These are phyloP conservation scores for Skeletonema menzelii DNA, from an alignment of 108 stramenopile genomes.

Conservation along the genomic window DNA sequence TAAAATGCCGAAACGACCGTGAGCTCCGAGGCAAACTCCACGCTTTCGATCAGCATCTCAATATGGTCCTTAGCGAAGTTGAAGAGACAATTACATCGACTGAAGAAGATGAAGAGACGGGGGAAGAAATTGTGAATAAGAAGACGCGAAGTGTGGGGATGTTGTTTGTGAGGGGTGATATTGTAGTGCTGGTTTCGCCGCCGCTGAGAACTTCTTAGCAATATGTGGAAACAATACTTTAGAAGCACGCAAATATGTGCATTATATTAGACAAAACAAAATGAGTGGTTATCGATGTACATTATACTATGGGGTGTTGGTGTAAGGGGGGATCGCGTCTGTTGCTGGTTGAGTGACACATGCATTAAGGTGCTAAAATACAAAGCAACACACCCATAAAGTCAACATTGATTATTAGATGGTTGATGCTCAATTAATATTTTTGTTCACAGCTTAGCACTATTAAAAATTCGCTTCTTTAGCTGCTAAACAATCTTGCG, in stretches of 20 bases:
- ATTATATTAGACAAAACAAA: background rate
- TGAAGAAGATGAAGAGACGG: slow-evolving; percentile 97
- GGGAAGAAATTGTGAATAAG: slow-evolving; percentile 95
- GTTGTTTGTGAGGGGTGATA: slow-evolving; percentile 99
- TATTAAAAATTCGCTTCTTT: too few relatives aligned
- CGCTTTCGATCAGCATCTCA: slow-evolving; percentile 99
- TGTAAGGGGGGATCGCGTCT: too few relatives aligned
- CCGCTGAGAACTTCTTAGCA: slow-evolving; percentile 71
- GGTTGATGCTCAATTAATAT: background rate
- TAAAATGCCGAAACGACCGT: slow-evolving; percentile 97
- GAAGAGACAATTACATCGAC: slow-evolving; percentile 96
- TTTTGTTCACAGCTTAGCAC: background rate
- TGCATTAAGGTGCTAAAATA: too few relatives aligned
- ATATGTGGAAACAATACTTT: background rate
- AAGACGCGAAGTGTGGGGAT: slow-evolving; percentile 94
- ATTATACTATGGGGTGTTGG: background rate
- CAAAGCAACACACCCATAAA: background rate
- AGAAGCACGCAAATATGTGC: background rate
- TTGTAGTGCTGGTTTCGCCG: slow-evolving; percentile 90
- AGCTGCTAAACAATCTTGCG: slow-evolving; percentile 42
- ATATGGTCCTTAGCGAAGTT: slow-evolving; percentile 98
- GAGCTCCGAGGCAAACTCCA: slow-evolving; percentile 97
- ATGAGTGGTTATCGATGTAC: background rate
- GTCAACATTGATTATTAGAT: background rate
- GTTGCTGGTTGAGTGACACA: too few relatives aligned